These are phyloP conservation scores for Talaromyces stipitatus DNA, from an alignment of 495 filamentous ascomycete species.

Conservation along the genomic window DNA sequence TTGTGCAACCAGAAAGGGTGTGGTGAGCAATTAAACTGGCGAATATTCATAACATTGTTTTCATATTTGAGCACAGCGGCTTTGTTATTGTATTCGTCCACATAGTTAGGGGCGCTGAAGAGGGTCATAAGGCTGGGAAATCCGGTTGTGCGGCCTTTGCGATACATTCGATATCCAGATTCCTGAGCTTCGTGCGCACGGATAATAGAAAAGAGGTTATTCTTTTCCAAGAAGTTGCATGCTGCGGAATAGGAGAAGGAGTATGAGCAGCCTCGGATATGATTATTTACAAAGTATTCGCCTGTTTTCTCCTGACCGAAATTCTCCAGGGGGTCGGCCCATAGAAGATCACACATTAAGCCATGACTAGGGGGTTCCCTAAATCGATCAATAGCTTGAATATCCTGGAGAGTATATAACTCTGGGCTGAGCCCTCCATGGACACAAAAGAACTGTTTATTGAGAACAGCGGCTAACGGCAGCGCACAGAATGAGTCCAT, in stretches of 20 bases:
- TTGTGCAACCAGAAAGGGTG: conserved; percentile 99
- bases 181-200: conserved; percentile 99
- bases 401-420: conserved; percentile 88
- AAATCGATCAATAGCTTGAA: conserved; percentile 96
- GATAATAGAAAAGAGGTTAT: conserved; percentile 97
- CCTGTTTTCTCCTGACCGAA: conserved; percentile 98
- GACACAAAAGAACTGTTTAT: conserved; percentile 99
- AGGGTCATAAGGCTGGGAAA: conserved; percentile 99
- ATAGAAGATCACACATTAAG: conserved; percentile 97
- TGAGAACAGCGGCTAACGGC: conserved; percentile 95
- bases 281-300: conserved; percentile 96
- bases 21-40: conserved; percentile 98
- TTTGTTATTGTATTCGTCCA: conserved; percentile 99
- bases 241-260: conserved; percentile 98
- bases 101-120: conserved; percentile 96
- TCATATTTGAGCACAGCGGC: conserved; percentile 97
- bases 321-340: conserved; percentile 98
- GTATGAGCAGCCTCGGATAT: conserved; percentile 96
- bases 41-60: conserved; percentile 99
- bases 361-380: conserved; percentile 94
- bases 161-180: conserved; percentile 97
- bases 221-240: conserved; percentile 96
- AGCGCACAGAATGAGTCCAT: conserved; percentile 96
- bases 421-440: conserved; percentile 95
- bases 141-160: conserved; percentile 93